A percentile compares a stretch with the other conserved stretches of the same genome.
Evolutionary conservation across 768 basidiomycete species (phyloP).

Genomic region (Leucosporidium scottii): DNA sequence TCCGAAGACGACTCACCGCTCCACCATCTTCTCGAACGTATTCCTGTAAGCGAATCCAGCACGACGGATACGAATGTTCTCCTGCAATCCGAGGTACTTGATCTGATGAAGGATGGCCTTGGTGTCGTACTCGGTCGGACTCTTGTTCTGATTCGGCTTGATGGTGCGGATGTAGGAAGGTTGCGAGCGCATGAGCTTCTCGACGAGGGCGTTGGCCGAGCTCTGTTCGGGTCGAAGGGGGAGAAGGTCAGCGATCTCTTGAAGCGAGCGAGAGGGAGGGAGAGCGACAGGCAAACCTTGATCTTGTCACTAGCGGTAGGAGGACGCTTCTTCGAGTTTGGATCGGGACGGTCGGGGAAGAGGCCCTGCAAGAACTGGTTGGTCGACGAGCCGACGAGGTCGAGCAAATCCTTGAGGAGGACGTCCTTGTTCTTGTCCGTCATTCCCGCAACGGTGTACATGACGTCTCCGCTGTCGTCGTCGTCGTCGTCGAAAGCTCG

Average conservation of each 20-base stretch:
- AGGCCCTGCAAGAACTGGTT: constrained; percentile 80
- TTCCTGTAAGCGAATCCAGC: constrained; percentile 98
- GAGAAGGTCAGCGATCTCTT: constrained; percentile 3
- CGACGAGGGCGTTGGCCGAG: constrained; percentile 92
- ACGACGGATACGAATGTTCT: constrained; percentile 93
- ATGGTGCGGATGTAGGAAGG: constrained; percentile 99
- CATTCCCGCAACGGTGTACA: constrained; percentile 96
- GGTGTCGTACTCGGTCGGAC: constrained; percentile 78
- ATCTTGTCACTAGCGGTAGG: constrained; percentile 98
- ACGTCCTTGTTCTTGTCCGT: constrained; percentile 99
- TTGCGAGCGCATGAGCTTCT: constrained; percentile 93
- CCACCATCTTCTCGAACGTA: constrained; percentile 98
- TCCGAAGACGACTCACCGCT: constrained; percentile 48
- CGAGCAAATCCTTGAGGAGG: constrained; percentile 85
- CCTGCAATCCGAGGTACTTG: constrained; percentile 96
- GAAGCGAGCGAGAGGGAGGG: background rate
- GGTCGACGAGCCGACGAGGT: constrained; percentile 69
- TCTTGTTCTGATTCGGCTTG: constrained; percentile 94
- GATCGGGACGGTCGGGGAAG: constrained; percentile 91
- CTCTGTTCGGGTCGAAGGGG: constrained; percentile 45
- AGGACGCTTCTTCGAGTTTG: constrained; percentile 93
- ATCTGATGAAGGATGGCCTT: constrained; percentile 98
- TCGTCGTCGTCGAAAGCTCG: background rate
- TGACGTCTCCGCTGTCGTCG: constrained; percentile 65
- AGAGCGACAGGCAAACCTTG: constrained; percentile 52